phyloP scores from a whole-genome alignment of 2,329 filamentous ascomycete species.

The Pyricularia sp. region DNA sequence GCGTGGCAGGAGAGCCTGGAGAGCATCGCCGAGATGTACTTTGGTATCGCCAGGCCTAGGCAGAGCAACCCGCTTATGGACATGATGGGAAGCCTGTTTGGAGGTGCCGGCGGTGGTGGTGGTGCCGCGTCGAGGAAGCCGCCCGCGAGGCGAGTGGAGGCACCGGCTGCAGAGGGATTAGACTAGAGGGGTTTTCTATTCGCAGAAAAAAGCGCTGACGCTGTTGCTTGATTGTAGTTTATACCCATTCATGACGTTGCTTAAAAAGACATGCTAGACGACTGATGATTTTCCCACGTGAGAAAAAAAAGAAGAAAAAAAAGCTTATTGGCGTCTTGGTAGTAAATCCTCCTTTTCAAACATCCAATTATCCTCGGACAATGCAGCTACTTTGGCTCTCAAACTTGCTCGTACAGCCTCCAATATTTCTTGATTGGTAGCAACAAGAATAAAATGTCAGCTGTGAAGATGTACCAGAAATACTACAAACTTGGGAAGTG shows the following conservation, averaged over 20 bases:
- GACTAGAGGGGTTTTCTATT: constrained; percentile 30
- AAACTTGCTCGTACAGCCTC: constrained; percentile 62
- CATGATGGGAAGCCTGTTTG: constrained; percentile 96
- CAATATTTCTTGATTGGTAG: constrained; percentile 48
- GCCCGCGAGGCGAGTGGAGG: constrained; percentile 33
- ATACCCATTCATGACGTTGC: constrained; percentile 5
- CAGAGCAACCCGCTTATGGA: constrained; percentile 92
- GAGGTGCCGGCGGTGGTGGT: constrained; percentile 55
- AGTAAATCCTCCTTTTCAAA: constrained; percentile 60
- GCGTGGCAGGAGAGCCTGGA: constrained; percentile 77
- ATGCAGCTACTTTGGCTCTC: constrained; percentile 58
- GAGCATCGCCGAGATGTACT: constrained; percentile 93
- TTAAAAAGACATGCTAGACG: constrained; percentile 4
- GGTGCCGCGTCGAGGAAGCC: constrained; percentile 35
- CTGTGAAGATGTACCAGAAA: constrained; percentile 10
- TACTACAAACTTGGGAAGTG: not conserved
- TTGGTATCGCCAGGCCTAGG: constrained; percentile 77
- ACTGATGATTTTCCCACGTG: not conserved
- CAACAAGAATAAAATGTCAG: constrained; percentile 3
- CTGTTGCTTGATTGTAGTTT: constrained; percentile 5
- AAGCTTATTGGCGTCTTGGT: constrained; percentile 20
- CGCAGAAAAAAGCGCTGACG: not conserved
- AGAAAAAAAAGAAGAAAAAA: too few species aligned
- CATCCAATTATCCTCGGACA: constrained; percentile 87
- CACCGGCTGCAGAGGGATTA: constrained; percentile 48